Percentiles rank a stretch among this genome's conserved stretches.
phyloP scores from a whole-genome alignment of 805 yeast genomes.

The Candida patagonica region DNA sequence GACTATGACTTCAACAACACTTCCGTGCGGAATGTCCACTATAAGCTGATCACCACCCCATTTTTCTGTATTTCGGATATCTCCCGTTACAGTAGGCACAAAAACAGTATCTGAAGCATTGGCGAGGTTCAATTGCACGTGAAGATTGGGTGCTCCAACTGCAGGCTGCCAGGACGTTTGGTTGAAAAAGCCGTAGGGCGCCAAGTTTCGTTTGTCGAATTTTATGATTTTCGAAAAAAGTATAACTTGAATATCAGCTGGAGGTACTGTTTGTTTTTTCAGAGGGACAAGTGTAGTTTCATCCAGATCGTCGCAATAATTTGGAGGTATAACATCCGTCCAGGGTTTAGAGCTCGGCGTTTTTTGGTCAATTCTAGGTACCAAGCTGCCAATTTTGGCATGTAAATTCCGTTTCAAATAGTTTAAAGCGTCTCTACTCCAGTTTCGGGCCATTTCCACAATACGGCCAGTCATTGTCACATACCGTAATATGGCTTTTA shows the following conservation, averaged over 20 bases:
- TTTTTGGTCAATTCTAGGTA: conserved; percentile 19
- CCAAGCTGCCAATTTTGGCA: background rate
- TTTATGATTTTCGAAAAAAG: conserved; percentile 9
- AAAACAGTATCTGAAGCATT: conserved; percentile 22
- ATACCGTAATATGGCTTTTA: conserved; percentile 40
- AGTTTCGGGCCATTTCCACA: background rate
- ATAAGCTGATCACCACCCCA: conserved; percentile 51
- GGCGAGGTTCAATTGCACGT: conserved; percentile 19
- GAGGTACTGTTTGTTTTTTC: conserved; percentile 5
- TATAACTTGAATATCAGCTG: conserved; percentile 12
- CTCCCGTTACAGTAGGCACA: conserved; percentile 42
- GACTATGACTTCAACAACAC: conserved; percentile 64
- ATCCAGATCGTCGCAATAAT: conserved; percentile 10
- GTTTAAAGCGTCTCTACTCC: background rate
- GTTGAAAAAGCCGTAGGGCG: conserved; percentile 16
- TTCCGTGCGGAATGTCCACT: conserved; percentile 45
- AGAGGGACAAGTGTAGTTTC: conserved; percentile 8
- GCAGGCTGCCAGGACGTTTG: conserved; percentile 20
- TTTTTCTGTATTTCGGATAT: conserved; percentile 35
- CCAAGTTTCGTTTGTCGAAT: conserved; percentile 8
- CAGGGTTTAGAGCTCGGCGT: conserved; percentile 24
- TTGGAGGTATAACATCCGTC: conserved; percentile 9
- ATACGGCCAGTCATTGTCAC: background rate
- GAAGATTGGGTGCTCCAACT: conserved; percentile 23
- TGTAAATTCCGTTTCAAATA: background rate